A percentile compares a stretch with the other conserved stretches of the same genome.
phyloP scores from a whole-genome alignment of 2,329 filamentous ascomycete species.

The Paecilomyces formosus region DNA sequence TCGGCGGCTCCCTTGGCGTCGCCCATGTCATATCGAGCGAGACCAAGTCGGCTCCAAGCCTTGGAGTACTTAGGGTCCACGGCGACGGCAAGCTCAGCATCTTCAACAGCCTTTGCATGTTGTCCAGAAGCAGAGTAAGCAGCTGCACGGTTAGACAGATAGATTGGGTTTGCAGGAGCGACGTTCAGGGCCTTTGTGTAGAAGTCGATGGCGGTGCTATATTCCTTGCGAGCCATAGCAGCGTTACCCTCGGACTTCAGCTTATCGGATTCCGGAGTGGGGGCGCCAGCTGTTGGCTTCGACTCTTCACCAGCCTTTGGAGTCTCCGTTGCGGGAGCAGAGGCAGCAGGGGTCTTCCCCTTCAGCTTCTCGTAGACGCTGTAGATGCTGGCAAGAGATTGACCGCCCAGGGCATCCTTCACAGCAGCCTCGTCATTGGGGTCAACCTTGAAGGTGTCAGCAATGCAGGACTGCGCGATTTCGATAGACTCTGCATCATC shows the following conservation, averaged over 20 bases:
- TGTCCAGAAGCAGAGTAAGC: slow-evolving; percentile 80
- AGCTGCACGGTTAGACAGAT: slow-evolving; percentile 93
- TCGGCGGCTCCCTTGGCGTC: slow-evolving; percentile 90
- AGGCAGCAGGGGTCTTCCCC: slow-evolving; percentile 47
- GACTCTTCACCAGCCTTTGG: slow-evolving; percentile 31
- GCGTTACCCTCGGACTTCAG: slow-evolving; percentile 89
- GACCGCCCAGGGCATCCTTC: slow-evolving; percentile 69
- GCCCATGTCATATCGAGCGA: slow-evolving; percentile 84
- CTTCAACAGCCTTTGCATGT: slow-evolving; percentile 74
- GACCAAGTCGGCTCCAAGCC: slow-evolving; percentile 88
- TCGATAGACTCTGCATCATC: slow-evolving; percentile 94
- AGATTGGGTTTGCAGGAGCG: slow-evolving; percentile 82
- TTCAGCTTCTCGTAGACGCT: slow-evolving; percentile 94
- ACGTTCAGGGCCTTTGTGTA: slow-evolving; percentile 83
- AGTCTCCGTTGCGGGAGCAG: slow-evolving; percentile 35
- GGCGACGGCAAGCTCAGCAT: slow-evolving; percentile 83
- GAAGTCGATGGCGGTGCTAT: slow-evolving; percentile 68
- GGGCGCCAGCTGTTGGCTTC: slow-evolving; percentile 23
- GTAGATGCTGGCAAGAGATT: slow-evolving; percentile 88
- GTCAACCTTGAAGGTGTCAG: slow-evolving; percentile 92
- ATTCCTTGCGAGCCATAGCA: slow-evolving; percentile 93
- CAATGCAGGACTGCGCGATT: slow-evolving; percentile 88
- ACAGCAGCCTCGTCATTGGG: slow-evolving; percentile 66
- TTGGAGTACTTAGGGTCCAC: slow-evolving; percentile 93
- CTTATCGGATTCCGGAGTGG: slow-evolving; percentile 67